A percentile compares a stretch with the other conserved stretches of the same genome.
Conservation (phyloP, 345 rosid genomes). For the Citrus unshiu region DNA sequence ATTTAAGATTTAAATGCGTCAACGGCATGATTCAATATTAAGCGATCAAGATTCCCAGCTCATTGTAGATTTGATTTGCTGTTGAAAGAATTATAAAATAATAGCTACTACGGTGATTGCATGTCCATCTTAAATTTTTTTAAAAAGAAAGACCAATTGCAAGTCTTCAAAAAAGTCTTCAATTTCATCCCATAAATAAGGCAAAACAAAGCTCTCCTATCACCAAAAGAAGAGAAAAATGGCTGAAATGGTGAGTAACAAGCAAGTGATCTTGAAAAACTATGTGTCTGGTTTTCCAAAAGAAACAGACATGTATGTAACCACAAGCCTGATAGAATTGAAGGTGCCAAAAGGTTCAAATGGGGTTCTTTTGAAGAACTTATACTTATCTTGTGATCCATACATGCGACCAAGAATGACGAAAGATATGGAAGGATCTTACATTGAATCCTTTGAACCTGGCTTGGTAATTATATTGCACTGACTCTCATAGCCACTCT, state of each 20-base stretch:
- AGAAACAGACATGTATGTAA: conserved; percentile 40
- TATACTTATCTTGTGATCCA: conserved; percentile 52
- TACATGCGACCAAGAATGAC: conserved; percentile 31
- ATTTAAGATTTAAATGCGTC: no score
- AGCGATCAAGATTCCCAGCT: no score
- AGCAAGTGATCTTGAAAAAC: conserved; percentile 39
- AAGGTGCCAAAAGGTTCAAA: conserved; percentile 23
- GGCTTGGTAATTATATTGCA: background rate
- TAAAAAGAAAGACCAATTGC: no score
- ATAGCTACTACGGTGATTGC: no score
- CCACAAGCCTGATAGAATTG: conserved; percentile 19
- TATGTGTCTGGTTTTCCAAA: conserved; percentile 37
- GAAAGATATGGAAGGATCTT: background rate
- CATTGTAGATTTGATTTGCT: no score
- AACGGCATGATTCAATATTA: no score
- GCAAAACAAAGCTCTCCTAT: no score
- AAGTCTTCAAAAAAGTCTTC: no score
- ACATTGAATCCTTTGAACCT: conserved; percentile 11
- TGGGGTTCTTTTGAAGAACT: conserved; percentile 46
- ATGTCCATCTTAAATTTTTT: no score
- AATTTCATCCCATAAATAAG: no score
- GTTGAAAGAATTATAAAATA: no score
- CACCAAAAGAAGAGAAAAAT: background rate
- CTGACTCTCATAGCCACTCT: background rate
- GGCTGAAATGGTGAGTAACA: conserved; percentile 37